phyloP scores from a whole-genome alignment of 148 eudicot species.

The Rhododendron williamsianum region DNA sequence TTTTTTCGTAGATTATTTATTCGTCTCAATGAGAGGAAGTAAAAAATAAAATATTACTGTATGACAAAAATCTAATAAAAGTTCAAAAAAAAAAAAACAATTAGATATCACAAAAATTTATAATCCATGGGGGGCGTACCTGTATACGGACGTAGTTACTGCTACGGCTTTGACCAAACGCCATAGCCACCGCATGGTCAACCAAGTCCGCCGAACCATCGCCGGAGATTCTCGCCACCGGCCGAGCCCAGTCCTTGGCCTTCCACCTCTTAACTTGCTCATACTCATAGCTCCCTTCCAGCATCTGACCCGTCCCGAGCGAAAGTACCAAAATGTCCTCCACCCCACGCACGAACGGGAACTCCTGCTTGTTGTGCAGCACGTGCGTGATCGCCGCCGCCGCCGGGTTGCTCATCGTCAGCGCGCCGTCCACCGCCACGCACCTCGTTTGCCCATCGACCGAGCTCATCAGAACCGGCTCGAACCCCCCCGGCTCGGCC shows the following conservation, averaged over 20 bases:
- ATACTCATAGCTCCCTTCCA: conserved; percentile 54
- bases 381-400: conserved; percentile 96
- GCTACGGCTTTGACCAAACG: conserved; percentile 63
- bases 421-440: conserved; percentile 69
- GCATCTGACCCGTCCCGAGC: conserved; percentile 68
- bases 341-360: conserved; percentile 84
- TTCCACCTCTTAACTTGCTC: conserved; percentile 73
- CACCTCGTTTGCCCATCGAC: conserved; percentile 59
- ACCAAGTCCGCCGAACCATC: conserved; percentile 80
- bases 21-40: too few relatives aligned
- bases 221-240: conserved; percentile 64
- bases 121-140: conserved; percentile 27
- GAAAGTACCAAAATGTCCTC: conserved; percentile 91
- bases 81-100: too few relatives aligned
- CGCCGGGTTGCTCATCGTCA: conserved; percentile 78
- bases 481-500: conserved; percentile 62
- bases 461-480: conserved; percentile 59
- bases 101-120: too few relatives aligned
- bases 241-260: conserved; percentile 74
- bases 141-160: conserved; percentile 81
- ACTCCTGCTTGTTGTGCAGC: conserved; percentile 87
- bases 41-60: too few relatives aligned
- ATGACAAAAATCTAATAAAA: too few relatives aligned
- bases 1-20: too few relatives aligned
- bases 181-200: conserved; percentile 87